Evolutionary conservation across 1,284 basidiomycete species (phyloP), one percentile per base, ranked within the genome.

Genomic region (Hymenochaete sp.): DNA sequence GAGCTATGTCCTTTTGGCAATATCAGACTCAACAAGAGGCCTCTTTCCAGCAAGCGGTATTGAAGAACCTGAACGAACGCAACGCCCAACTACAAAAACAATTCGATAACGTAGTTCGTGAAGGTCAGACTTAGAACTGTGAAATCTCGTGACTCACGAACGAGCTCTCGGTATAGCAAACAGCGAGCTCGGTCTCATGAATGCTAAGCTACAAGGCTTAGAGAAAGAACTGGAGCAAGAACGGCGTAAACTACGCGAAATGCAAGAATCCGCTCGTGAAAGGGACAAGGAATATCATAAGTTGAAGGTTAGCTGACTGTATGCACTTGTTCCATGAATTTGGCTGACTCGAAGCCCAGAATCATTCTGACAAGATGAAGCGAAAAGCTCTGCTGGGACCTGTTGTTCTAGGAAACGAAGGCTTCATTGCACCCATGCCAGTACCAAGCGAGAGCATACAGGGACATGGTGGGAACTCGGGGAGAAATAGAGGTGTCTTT

Each of bases 21-120:
- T 90, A 90, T 59, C 86, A 90, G 56, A 73, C 79, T 38, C 82
- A 86, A 52, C 86, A 90, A 64, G 86, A 90, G 65, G 78, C 86
- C 55, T 77, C 82, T 5, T 89, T 86, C 56, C 86, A 89, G 59
- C 79, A 82, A 56, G 84, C 86, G 2, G 74, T 89, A 13, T 68
- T 84, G 22, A 78, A 83, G 26, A 88, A 78, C 57, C 63, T 86
- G 39, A 86, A 79, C 54, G 85, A 89, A 57, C 86, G 80, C 61
- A 84, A 80, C 54, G 75, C 79, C 2, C 83, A 86, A 53, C 58
- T 86, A 31, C 83, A 87, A 56, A 88, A 88, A 56, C 82, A 88
- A 52, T 62, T 89, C 2, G 84, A 87, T 29, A 88, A 79, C 54
- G 82, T 87, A 36, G 67, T 87, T 48, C 67, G 85, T 62, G 84